phyloP scores from a whole-genome alignment of 2,329 filamentous ascomycete genomes.

The Arthrobotrys entomopaga region DNA sequence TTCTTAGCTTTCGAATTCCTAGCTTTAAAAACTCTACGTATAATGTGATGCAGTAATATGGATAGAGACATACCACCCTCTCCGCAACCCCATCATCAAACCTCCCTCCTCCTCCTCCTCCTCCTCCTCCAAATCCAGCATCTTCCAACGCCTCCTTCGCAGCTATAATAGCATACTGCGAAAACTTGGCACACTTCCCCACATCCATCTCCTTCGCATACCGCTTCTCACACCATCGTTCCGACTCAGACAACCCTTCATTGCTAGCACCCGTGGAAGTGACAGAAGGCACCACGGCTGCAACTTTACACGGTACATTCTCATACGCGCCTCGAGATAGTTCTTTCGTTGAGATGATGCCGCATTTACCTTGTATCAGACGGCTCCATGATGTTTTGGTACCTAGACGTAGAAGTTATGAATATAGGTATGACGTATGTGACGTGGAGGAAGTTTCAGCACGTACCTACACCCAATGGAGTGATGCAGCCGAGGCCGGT shows the following conservation, averaged over 20 bases:
- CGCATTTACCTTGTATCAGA: slow-evolving; percentile 80
- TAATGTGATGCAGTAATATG: too few relatives aligned
- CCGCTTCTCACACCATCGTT: slow-evolving; percentile 57
- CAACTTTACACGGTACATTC: slow-evolving; percentile 85
- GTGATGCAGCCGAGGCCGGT: slow-evolving; percentile 84
- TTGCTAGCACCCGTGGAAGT: slow-evolving; percentile 16
- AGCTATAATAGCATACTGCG: slow-evolving; percentile 89
- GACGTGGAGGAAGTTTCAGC: background rate
- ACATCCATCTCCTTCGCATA: slow-evolving; percentile 65
- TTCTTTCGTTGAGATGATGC: slow-evolving; percentile 77
- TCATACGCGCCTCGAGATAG: slow-evolving; percentile 66
- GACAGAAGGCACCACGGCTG: slow-evolving; percentile 78
- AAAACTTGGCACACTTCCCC: slow-evolving; percentile 87
- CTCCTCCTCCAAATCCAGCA: slow-evolving; percentile 72
- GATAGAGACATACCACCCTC: slow-evolving; percentile 68
- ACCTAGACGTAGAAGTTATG: slow-evolving; percentile 63
- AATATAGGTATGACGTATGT: slow-evolving; percentile 16
- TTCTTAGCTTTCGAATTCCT: background rate
- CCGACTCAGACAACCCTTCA: background rate
- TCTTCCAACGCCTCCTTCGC: slow-evolving; percentile 86
- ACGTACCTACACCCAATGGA: slow-evolving; percentile 78
- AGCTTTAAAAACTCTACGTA: background rate
- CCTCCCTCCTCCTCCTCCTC: slow-evolving; percentile 70
- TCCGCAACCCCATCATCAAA: slow-evolving; percentile 72
- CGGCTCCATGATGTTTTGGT: slow-evolving; percentile 81